Conservation (phyloP, 352 stramenopile species). For the Aphanomyces astaci region DNA sequence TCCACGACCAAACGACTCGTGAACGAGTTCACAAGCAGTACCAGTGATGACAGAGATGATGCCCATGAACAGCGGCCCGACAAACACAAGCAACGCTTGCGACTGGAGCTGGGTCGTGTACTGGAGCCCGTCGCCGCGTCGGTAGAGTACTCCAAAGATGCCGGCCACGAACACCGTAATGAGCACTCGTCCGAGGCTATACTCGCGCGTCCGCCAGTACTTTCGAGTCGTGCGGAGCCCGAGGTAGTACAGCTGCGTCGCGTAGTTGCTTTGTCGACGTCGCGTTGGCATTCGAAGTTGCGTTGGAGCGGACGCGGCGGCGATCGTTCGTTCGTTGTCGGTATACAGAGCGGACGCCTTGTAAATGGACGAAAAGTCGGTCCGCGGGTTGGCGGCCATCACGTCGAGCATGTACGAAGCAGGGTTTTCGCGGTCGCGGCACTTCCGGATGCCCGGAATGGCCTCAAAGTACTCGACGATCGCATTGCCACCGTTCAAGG, state of each 20-base stretch:
- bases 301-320: not conserved
- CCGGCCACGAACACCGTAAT: slow-evolving; percentile 31
- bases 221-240: slow-evolving; percentile 18
- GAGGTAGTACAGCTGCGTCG: slow-evolving; percentile 12
- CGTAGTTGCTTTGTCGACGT: no score
- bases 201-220: slow-evolving; percentile 29
- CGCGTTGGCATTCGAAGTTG: not conserved
- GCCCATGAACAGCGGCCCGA: slow-evolving; percentile 74
- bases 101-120: slow-evolving; percentile 44
- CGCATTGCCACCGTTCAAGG: slow-evolving; percentile 37
- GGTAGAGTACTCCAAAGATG: slow-evolving; percentile 42
- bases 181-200: slow-evolving; percentile 29
- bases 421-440: slow-evolving; percentile 69
- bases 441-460: slow-evolving; percentile 45
- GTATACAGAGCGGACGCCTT: not conserved
- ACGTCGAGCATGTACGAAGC: slow-evolving; percentile 84
- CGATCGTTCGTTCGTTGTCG: not conserved
- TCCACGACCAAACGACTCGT: no score
- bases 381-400: slow-evolving; percentile 32
- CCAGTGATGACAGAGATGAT: slow-evolving; percentile 65
- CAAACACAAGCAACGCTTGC: slow-evolving; percentile 72
- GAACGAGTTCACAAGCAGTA: no score
- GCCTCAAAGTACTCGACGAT: slow-evolving; percentile 62
- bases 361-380: not conserved
- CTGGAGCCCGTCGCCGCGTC: slow-evolving; percentile 24